Evolutionary conservation across 371 early-diverging fungal species (phyloP), one percentile per base, ranked within the genome.

Genomic region (Actinomortierella wolfii): DNA sequence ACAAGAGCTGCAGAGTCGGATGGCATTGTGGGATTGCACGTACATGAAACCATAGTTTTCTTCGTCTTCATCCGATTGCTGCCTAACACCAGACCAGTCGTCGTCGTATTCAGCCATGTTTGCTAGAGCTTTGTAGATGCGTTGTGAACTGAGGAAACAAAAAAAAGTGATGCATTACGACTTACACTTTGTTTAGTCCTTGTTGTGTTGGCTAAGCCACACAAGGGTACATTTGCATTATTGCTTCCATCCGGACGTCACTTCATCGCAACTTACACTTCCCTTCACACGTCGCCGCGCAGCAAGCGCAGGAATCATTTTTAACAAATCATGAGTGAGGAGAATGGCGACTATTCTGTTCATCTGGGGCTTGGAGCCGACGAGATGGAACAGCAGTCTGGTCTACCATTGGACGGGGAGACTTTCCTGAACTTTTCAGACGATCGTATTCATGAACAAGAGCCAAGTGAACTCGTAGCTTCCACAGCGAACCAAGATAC

Each of bases 301-400:
- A 73, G 24, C 46, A 67, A 24, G 56, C 67, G 13, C 60, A 49
- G 15, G 67, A 73, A 34, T 54, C 74, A 39, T 6, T 34, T 34
- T 11, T 34, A n/a, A 34, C 34, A 34, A 34, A 34, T 34, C 34
- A 34, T 34, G 34, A 34, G 34, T 11, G 34, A 34, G 34, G 34
- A 34, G 4, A 34, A 34, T 34, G 34, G 34, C 4, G 74, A 73
- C 23, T 62, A 59, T 51, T 73, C 57, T 51, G 57, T 73, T 25
- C 63, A 67, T 57, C 57, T 73, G 43, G 74, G 67, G 47, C 64
- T 73, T 21, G 56, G 58, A n/a, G 67, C 55, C 40, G 56, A 47
- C 50, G 59, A 57, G 44, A 48, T 54, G 63, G 64, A 57, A 34
- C 45, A 54, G 23, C 63, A 58, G 17, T 28, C 47, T 34, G 34